Base-by-base conservation (phyloP, 805 yeast genomes). In the Kazachstania psychrophila region DNA sequence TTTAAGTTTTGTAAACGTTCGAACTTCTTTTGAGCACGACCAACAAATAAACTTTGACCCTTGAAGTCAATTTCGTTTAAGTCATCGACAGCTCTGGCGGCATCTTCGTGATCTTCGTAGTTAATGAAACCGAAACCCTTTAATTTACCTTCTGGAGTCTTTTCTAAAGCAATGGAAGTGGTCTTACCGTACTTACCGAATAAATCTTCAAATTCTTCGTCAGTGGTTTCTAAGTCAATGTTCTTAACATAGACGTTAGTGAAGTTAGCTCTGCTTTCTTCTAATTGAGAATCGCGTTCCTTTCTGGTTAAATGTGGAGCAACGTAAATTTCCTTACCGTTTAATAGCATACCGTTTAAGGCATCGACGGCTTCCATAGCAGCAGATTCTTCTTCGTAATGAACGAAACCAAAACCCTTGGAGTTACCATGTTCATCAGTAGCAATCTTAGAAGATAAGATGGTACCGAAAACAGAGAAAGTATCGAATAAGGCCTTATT, bases 401-500 rank as follows among this genome's bases (percentile, higher is more conserved):
- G 98, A 54, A 92, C 96, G 65, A 87, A 89, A 60, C 97, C 98
- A 58, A 87, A 89, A 57, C 96, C 95, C 64, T 84, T 87, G 49
- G 96, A 85, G 64, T 72, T 70, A 52, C 97, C 97, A 60, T 73
- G 67, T 62, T 79, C 88, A 66, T 92, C 96, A 47, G 88, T 79
- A 53, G 96, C 97, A 60, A 92, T 92, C 75, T 92, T 92, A 72
- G 96, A 86, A 38, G 96, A 87, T 68, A 92, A 72, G 53, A 92
- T 88, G 62, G 76, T 81, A 65, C 98, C 98, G 60, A 92, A 92
- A 42, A 94, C 94, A 46, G 94, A 76, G 73, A 92, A 92, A 43
- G 98, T 92, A 65, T 92, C 98, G 69, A 88, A 95, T 58, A 92
- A 75, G 55, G 96, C 94, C 77, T 89, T 89, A 86, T 92, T 89